Percentiles rank a stretch among this genome's conserved stretches.
These are phyloP conservation scores for Syncephalis plumigaleata DNA, from an alignment of 371 early-diverging fungal genomes.

Conservation along the genomic window DNA sequence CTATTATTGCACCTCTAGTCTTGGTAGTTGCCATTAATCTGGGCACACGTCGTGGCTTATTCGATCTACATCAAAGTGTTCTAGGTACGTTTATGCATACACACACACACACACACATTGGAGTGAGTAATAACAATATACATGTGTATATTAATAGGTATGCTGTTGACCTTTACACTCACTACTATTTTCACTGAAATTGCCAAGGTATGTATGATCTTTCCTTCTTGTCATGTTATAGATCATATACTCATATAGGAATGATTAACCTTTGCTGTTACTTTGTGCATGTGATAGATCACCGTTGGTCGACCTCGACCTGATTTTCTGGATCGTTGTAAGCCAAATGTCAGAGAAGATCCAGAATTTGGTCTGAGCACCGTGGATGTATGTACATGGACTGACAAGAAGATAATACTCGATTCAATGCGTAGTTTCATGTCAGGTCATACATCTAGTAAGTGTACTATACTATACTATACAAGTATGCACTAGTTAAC, in stretches of 20 bases:
- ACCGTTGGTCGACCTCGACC: slow-evolving; percentile 67
- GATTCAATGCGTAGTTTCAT: slow-evolving; percentile 87
- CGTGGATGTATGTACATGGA: slow-evolving; percentile 37
- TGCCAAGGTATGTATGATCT: slow-evolving; percentile 3
- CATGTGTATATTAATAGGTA: no score
- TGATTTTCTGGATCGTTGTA: slow-evolving; percentile 78
- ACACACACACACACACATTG: not conserved
- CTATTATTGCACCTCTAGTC: slow-evolving; percentile 28
- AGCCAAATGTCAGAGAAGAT: slow-evolving; percentile 22
- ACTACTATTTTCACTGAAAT: slow-evolving; percentile 1
- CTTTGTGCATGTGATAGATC: not conserved
- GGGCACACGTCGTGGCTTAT: slow-evolving; percentile 23
- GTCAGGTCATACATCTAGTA: slow-evolving; percentile 81
- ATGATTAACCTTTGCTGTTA: no score
- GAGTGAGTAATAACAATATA: no score
- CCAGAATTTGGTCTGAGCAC: slow-evolving; percentile 35
- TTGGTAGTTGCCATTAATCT: slow-evolving; percentile 24
- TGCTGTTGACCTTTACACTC: not conserved
- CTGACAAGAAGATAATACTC: slow-evolving; percentile 22
- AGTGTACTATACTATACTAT: slow-evolving; percentile 1
- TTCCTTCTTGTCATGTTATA: no score
- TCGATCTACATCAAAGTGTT: slow-evolving; percentile 41
- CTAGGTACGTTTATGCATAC: slow-evolving; percentile 18
- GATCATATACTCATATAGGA: no score
- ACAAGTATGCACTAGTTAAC: not conserved